A percentile compares a stretch with the other conserved stretches of the same genome.
Evolutionary conservation across 495 filamentous ascomycete genomes (phyloP).

Genomic region (Hyaloscypha variabilis): DNA sequence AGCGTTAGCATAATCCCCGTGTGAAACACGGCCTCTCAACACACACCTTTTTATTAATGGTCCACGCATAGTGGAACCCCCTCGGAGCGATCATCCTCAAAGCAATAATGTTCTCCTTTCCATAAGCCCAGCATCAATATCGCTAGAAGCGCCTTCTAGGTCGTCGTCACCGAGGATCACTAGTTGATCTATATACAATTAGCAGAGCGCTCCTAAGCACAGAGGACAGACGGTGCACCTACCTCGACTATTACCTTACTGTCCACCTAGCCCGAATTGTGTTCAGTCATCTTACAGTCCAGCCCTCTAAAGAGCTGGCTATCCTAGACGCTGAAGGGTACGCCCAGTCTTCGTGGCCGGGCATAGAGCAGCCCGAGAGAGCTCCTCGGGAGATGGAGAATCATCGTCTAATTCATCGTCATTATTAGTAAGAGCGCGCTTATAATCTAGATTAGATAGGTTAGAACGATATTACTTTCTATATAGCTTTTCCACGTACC

Average conservation of each 20-base stretch:
- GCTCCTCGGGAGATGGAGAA: conserved; percentile 27
- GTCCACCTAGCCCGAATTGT: conserved; percentile 10
- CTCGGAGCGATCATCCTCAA: no score
- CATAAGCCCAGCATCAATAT: no score
- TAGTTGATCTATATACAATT: conserved; percentile 22
- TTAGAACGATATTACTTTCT: no score
- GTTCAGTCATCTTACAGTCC: no score
- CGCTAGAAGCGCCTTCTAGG: conserved; percentile 4
- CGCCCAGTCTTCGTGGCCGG: conserved; percentile 18
- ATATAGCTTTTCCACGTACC: conserved; percentile 17
- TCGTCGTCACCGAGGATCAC: conserved; percentile 23
- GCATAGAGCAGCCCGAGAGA: conserved; percentile 9
- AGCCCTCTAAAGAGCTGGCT: conserved; percentile 28
- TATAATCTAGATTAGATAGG: conserved; percentile 14
- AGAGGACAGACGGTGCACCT: conserved; percentile 13
- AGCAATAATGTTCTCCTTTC: no score
- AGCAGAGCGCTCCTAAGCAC: conserved; percentile 18
- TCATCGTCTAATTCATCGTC: conserved; percentile 26
- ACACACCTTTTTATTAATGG: no score
- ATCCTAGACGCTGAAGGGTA: conserved; percentile 23
- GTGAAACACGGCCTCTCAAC: no score
- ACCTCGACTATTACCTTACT: conserved; percentile 18
- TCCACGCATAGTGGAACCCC: no score
- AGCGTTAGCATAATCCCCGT: no score
- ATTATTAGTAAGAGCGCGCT: conserved; percentile 22